Conservation (phyloP, 352 stramenopile species). For the Pelagophyceae sp. region DNA sequence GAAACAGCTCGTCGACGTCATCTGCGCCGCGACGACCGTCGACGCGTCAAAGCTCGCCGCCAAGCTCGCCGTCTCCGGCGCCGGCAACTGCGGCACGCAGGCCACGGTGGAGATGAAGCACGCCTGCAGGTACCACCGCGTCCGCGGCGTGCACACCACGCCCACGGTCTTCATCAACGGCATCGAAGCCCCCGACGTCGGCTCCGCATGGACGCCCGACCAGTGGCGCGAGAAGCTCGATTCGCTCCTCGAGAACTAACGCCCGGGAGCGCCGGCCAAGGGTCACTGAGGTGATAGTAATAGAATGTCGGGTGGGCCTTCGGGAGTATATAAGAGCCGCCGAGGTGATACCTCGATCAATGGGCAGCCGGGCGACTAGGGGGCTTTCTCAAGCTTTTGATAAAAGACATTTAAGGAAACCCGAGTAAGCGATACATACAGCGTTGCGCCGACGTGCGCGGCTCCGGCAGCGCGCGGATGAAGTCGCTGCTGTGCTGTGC, state of each 20-base stretch:
- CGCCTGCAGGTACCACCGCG: constrained; percentile 32
- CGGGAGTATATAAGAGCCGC: no score
- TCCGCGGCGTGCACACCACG: constrained; percentile 33
- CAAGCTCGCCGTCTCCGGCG: constrained; percentile 13
- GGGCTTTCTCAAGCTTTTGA: no score
- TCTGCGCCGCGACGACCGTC: constrained; percentile 10
- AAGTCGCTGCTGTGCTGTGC: no score
- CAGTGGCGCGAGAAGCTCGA: constrained; percentile 22
- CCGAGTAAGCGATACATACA: no score
- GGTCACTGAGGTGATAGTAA: no score
- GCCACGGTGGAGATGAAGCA: constrained; percentile 34
- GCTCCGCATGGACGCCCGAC: constrained; percentile 2
- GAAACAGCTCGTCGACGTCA: constrained; percentile 19
- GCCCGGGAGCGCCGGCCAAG: no score
- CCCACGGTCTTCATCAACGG: constrained; percentile 39
- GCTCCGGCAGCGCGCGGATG: no score
- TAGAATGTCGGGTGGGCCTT: no score
- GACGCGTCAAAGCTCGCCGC: constrained; percentile 17
- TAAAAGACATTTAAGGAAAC: no score
- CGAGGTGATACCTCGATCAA: no score
- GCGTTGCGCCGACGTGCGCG: no score
- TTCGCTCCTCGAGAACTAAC: background rate
- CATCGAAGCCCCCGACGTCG: constrained; percentile 24
- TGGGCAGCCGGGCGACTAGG: no score
- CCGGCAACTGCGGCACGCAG: constrained; percentile 12